Conservation (phyloP, 345 rosid genomes). For the Physaria fendleri region DNA sequence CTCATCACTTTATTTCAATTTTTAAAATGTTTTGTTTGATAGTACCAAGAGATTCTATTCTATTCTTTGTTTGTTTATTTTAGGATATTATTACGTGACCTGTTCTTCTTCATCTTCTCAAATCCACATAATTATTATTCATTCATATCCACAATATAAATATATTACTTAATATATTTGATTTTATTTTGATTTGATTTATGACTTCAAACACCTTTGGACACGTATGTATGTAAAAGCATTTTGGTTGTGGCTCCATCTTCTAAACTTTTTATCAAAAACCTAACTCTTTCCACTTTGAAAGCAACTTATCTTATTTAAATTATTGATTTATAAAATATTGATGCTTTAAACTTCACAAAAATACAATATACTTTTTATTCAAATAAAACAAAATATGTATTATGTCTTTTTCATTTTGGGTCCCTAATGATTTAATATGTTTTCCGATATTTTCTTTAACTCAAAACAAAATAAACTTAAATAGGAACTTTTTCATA, state of each 20-base stretch:
- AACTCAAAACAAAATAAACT: too few species aligned
- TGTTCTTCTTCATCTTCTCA: constrained; percentile 22
- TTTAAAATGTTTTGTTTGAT: constrained; percentile 18
- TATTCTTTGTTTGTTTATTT: constrained; percentile 17
- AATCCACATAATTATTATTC: constrained; percentile 14
- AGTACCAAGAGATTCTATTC: constrained; percentile 25
- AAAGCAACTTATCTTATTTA: constrained; percentile 26
- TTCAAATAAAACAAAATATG: constrained; percentile 7
- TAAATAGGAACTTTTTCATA: constrained; percentile 17
- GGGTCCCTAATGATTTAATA: constrained; percentile 32
- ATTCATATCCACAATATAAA: constrained; percentile 15
- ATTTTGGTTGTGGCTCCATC: constrained; percentile 18
- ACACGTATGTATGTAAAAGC: constrained; percentile 21
- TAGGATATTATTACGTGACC: constrained; percentile 21
- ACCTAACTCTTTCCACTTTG: constrained; percentile 30
- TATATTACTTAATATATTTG: too few species aligned
- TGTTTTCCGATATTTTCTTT: constrained; percentile 18
- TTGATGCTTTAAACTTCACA: constrained; percentile 22
- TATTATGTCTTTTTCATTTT: constrained; percentile 5
- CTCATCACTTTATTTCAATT: constrained; percentile 12
- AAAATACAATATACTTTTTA: constrained; percentile 2
- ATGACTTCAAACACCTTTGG: neutral
- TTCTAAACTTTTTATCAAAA: constrained; percentile 7
- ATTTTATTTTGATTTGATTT: neutral
- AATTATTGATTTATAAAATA: constrained; percentile 8